Base-by-base conservation (phyloP, 2,329 filamentous ascomycete genomes). In the Pyrenophora teres region DNA sequence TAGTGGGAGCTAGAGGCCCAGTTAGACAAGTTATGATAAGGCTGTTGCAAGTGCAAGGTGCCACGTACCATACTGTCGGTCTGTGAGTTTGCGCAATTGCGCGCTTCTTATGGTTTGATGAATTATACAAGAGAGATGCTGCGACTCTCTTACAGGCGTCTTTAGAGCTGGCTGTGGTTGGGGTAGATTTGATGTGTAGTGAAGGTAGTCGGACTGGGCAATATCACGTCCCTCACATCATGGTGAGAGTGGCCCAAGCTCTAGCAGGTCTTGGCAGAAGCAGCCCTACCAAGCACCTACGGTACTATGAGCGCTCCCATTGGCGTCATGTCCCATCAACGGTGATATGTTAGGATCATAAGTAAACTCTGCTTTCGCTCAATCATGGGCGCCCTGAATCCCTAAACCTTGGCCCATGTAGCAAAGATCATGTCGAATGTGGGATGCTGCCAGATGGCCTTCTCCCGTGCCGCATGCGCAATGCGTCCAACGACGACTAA, bases 1-100 rank as follows among this genome's bases (percentile, higher is more conserved):
- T 50, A 87, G 74, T 44, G 85, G 85, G 46, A 87, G 79, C 85
- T 86, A 54, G 33, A 16, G 13, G 10, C 15, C 4, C 13, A 16
- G 53, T 68, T 44, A 67, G 54, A 40, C 10, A n/a, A 44, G 40
- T 16, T 25, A 18, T 19, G 23, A 23, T 3, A 38, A 25, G 39
- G 16, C 16, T 18, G 16, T 36, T 51, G 56, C 52, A 43, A 38
- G 19, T 33, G 36, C 27, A 8, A 18, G 12, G 35, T 31, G 47
- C 54, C 53, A 63, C 62, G 42, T 51, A 69, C 68, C 68, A 72
- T 70, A 13, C 25, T 57, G 56, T 41, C 32, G 42, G 18, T 19
- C 21, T 39, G 16, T 38, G 31, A 30, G n/a, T 31, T 16, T n/a
- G 38, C 38, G 16, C 21, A 16, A 13, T 35, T 15, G 31, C 1